phyloP scores from a whole-genome alignment of 2,329 filamentous ascomycete genomes.

The Seiridium cupressi region DNA sequence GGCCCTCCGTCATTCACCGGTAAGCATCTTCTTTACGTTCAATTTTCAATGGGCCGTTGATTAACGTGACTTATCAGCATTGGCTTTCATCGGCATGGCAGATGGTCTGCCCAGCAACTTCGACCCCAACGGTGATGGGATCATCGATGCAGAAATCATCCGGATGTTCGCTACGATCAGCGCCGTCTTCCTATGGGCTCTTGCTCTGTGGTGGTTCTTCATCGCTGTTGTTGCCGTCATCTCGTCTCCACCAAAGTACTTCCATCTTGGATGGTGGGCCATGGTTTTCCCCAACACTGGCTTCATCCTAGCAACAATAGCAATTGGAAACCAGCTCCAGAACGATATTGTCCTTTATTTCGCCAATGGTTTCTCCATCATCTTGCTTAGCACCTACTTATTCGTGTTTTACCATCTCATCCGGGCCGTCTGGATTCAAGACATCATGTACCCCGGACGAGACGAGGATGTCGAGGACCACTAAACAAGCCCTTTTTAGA shows the following conservation, averaged over 20 bases:
- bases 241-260: constrained; percentile 43
- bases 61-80: constrained; percentile 11
- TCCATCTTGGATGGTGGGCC: constrained; percentile 64
- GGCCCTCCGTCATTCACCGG: constrained; percentile 72
- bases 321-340: constrained; percentile 47
- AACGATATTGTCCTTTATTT: constrained; percentile 46
- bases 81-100: constrained; percentile 69
- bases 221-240: constrained; percentile 41
- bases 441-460: constrained; percentile 54
- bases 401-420: constrained; percentile 44
- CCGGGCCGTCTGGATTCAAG: constrained; percentile 46
- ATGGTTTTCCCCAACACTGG: constrained; percentile 63
- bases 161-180: constrained; percentile 43
- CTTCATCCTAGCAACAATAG: constrained; percentile 55
- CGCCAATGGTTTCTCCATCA: constrained; percentile 47
- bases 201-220: constrained; percentile 59
- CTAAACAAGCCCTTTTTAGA: constrained; percentile 15
- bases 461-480: constrained; percentile 54
- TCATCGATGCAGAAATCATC: constrained; percentile 42
- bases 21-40: background rate
- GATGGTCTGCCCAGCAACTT: constrained; percentile 48
- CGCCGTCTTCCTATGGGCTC: constrained; percentile 63
- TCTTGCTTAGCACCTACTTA: constrained; percentile 37
- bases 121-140: constrained; percentile 39
- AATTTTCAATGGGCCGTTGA: background rate